phyloP scores from a whole-genome alignment of 116 monocot species.

The Phalaenopsis hybrid region DNA sequence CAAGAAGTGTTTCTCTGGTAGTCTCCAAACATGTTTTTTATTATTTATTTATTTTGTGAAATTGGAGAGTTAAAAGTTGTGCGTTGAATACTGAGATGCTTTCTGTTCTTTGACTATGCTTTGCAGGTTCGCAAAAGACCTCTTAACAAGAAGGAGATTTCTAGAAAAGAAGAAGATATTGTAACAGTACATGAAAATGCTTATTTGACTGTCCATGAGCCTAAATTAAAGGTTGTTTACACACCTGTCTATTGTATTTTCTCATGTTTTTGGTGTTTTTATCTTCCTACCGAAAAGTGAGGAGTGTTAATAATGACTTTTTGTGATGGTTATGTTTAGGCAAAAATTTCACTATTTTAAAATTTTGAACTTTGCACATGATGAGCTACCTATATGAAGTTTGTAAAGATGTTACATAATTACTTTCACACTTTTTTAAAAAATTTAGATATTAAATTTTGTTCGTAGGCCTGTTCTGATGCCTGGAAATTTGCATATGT shows the following conservation, averaged over 20 bases:
- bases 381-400: not conserved
- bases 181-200: constrained; percentile 64
- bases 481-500: not conserved
- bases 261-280: not conserved
- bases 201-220: constrained; percentile 82
- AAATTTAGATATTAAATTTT: not conserved
- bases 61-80: not conserved
- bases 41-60: not conserved
- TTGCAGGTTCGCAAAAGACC: constrained; percentile 92
- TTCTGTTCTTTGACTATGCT: constrained; percentile 8
- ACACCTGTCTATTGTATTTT: not conserved
- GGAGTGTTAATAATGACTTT: not conserved
- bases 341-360: not conserved
- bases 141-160: constrained; percentile 86
- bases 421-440: not conserved
- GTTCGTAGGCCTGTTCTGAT: not conserved
- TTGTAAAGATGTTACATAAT: not conserved
- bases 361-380: not conserved
- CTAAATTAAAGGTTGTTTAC: constrained; percentile 77
- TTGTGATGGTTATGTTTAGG: not conserved
- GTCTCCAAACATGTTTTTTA: not conserved
- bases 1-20: too few relatives aligned
- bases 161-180: constrained; percentile 94
- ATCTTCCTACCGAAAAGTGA: not conserved
- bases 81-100: constrained; percentile 1